Percentiles rank a stretch among this genome's conserved stretches.
Evolutionary conservation across 2,329 filamentous ascomycete species (phyloP).

Genomic region (Ceratocystis variospora): DNA sequence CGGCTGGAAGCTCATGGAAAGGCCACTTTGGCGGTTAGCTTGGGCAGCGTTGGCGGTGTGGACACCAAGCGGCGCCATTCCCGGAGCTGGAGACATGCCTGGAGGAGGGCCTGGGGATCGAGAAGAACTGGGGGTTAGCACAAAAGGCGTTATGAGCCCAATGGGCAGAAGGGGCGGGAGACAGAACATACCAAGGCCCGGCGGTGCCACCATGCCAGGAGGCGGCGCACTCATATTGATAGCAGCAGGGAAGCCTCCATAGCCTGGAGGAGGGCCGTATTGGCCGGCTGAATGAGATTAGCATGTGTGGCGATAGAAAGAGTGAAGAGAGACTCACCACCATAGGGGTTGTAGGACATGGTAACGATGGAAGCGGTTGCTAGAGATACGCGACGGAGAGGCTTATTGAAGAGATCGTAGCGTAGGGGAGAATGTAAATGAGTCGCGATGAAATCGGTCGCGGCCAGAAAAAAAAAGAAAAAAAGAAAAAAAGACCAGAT

Average conservation of each 20-base stretch:
- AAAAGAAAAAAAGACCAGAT: neutral
- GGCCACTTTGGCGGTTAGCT: conserved; percentile 64
- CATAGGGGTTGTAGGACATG: conserved; percentile 51
- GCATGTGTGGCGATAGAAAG: neutral
- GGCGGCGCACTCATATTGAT: conserved; percentile 33
- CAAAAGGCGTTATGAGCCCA: conserved; percentile 7
- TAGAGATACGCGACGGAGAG: neutral
- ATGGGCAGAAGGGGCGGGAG: conserved; percentile 4
- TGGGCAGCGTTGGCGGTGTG: conserved; percentile 60
- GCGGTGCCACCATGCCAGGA: conserved; percentile 62
- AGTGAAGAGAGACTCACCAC: conserved; percentile 30
- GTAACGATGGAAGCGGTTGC: conserved; percentile 1
- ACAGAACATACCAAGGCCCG: conserved; percentile 58
- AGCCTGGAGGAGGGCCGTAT: conserved; percentile 49
- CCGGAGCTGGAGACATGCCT: conserved; percentile 67
- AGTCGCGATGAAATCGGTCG: neutral
- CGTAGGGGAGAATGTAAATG: neutral
- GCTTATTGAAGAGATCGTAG: neutral
- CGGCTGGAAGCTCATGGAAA: conserved; percentile 74
- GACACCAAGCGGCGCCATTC: conserved; percentile 65
- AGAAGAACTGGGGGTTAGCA: neutral
- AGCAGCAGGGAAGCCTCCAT: conserved; percentile 53
- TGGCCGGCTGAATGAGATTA: conserved; percentile 1
- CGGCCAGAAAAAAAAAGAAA: neutral
- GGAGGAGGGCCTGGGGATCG: conserved; percentile 51